These are phyloP conservation scores for Penicillium psychrofluorescens DNA, from an alignment of 495 filamentous ascomycete species.

Conservation along the genomic window DNA sequence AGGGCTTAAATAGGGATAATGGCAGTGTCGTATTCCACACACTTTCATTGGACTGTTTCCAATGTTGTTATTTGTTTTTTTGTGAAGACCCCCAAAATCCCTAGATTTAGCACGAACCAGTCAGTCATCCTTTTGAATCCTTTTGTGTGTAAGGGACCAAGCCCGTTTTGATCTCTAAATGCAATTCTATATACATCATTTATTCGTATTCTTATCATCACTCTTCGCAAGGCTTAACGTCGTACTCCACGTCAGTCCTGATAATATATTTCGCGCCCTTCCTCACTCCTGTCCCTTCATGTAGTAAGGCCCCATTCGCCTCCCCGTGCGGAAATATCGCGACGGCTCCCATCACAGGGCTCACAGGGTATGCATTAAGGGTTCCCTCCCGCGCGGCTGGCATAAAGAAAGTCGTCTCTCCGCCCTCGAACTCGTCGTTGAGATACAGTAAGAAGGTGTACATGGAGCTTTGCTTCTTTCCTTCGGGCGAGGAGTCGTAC, in stretches of 20 bases:
- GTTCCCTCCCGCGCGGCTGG: conserved; percentile 27
- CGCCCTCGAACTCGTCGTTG: conserved; percentile 35
- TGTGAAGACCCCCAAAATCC: no score
- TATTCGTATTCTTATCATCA: not conserved
- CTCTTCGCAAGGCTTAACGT: conserved; percentile 21
- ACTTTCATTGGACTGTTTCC: no score
- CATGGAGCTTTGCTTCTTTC: conserved; percentile 31
- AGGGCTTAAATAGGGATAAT: no score
- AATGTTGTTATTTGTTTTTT: no score
- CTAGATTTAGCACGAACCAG: no score
- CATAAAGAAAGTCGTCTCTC: conserved; percentile 34
- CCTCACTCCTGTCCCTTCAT: conserved; percentile 32
- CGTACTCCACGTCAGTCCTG: conserved; percentile 32
- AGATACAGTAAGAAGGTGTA: conserved; percentile 34
- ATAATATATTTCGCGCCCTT: conserved; percentile 37
- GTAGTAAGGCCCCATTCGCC: conserved; percentile 29
- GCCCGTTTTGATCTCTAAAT: no score
- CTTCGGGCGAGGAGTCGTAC: conserved; percentile 29
- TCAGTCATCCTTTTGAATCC: no score
- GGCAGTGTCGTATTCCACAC: no score
- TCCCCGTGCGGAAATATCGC: conserved; percentile 34
- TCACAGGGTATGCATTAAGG: conserved; percentile 30
- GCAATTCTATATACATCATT: not conserved
- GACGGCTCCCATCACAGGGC: conserved; percentile 35
- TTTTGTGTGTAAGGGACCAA: no score